These are phyloP conservation scores for Ogataea minuta DNA, from an alignment of 805 yeast species.

Conservation along the genomic window DNA sequence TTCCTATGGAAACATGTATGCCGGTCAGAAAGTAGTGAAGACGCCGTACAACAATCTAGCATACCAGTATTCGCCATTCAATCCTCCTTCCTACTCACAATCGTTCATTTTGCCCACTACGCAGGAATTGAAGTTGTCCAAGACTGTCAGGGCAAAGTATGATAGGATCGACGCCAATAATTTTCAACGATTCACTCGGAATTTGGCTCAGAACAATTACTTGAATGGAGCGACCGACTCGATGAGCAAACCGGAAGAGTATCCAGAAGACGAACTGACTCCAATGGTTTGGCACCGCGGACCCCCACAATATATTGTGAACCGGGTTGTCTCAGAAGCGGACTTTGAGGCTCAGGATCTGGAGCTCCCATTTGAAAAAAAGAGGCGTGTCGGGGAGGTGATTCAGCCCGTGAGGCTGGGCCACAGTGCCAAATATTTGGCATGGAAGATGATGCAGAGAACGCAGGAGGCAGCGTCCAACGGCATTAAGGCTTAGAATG, in stretches of 20 bases:
- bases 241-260: constrained; percentile 23
- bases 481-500: constrained; percentile 5
- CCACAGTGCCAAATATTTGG: constrained; percentile 72
- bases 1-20: constrained; percentile 15
- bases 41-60: constrained; percentile 32
- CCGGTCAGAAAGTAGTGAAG: constrained; percentile 31
- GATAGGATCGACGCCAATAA: constrained; percentile 34
- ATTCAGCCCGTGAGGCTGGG: constrained; percentile 48
- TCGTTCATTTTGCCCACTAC: constrained; percentile 38
- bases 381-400: constrained; percentile 17
- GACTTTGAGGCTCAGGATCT: constrained; percentile 10
- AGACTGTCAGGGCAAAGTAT: constrained; percentile 34
- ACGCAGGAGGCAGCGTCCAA: background rate
- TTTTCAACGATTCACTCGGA: constrained; percentile 27
- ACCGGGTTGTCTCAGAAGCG: constrained; percentile 34
- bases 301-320: constrained; percentile 52
- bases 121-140: constrained; percentile 34
- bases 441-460: constrained; percentile 42
- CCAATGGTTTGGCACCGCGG: constrained; percentile 67
- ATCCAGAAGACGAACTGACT: constrained; percentile 13
- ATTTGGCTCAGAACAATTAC: constrained; percentile 22
- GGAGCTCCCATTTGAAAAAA: constrained; percentile 23
- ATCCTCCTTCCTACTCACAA: constrained; percentile 31
- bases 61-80: constrained; percentile 32
- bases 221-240: constrained; percentile 17